Base-by-base conservation (phyloP, 441 rosid genomes). In the Croton setiger region DNA sequence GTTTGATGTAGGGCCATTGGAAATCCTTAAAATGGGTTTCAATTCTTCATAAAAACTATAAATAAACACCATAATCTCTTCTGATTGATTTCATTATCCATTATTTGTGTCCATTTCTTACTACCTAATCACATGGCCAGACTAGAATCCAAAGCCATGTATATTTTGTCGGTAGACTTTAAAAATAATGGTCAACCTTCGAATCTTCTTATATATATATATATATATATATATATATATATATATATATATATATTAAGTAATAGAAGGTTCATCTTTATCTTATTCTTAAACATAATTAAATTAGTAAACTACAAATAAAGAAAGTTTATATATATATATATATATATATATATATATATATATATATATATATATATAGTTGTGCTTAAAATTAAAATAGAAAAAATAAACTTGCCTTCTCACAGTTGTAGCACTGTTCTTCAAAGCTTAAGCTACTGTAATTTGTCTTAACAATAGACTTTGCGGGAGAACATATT, bases 371-470 rank as follows among this genome's bases (percentile, higher is more conserved):
- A 27, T 27, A 27, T 27, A 27, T 27, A 27, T 0, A 41, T 5
- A 41, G 11, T 41, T 41, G 44, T 5, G 3, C 11, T 10, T 41
- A 41, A 0, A 27, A 27, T 27, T 27, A 2, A 27, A 27, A 27
- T 0, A 0, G 1, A 27, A 27, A 27, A 27, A 27, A 2, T 27
- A 27, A 27, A 68, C 62, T 76, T 73, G 84, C 98, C 93, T 90
- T 94, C 85, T 94, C 99, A 67, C 96, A 92, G 73, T 67, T 76
- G 68, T 59, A 45, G 86, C 98, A 92, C 63, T 92, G 89, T 66
- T 90, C 92, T 0, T 64, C 88, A 5, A 85, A 85, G 61, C 74
- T 81, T 44, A 82, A 45, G 36, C 59, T 76, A 33, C 47, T 67
- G 65, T 68, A 49, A 45, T 84, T 86, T 4, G 84, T 71, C 66